These are phyloP conservation scores for Suillus tomentosus DNA, from an alignment of 768 basidiomycete genomes.

Conservation along the genomic window DNA sequence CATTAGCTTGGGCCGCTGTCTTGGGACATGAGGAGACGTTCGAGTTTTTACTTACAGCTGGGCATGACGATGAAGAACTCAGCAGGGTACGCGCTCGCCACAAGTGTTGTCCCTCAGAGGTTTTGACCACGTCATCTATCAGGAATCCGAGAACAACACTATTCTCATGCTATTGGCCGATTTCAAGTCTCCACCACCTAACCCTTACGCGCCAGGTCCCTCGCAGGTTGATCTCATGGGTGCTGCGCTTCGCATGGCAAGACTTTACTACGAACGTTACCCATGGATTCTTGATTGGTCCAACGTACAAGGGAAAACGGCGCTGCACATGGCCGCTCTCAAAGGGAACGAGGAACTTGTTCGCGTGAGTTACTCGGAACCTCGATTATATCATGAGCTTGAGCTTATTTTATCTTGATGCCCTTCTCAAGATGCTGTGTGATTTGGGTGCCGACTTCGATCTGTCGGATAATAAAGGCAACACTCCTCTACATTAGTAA, in stretches of 20 bases:
- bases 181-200: constrained; percentile 54
- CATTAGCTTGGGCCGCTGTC: constrained; percentile 88
- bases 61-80: constrained; percentile 92
- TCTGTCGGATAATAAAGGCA: constrained; percentile 88
- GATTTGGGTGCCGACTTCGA: constrained; percentile 90
- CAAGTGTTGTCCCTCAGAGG: constrained; percentile 11
- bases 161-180: constrained; percentile 93
- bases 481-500: constrained; percentile 92
- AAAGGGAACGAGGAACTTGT: constrained; percentile 91
- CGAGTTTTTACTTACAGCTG: constrained; percentile 81
- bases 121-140: constrained; percentile 21
- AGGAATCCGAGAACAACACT: constrained; percentile 94
- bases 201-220: constrained; percentile 48
- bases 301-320: constrained; percentile 86
- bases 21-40: constrained; percentile 91
- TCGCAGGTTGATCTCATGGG: constrained; percentile 63
- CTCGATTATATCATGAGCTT: constrained; percentile 13
- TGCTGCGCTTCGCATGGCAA: constrained; percentile 83
- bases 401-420: constrained; percentile 20
- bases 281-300: constrained; percentile 91
- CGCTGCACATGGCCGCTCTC: constrained; percentile 83
- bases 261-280: constrained; percentile 84
- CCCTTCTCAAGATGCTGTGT: constrained; percentile 71
- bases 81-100: constrained; percentile 65
- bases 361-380: constrained; percentile 52